Conservation (phyloP, 495 filamentous ascomycete genomes). For the Aspergillus egyptiacus region DNA sequence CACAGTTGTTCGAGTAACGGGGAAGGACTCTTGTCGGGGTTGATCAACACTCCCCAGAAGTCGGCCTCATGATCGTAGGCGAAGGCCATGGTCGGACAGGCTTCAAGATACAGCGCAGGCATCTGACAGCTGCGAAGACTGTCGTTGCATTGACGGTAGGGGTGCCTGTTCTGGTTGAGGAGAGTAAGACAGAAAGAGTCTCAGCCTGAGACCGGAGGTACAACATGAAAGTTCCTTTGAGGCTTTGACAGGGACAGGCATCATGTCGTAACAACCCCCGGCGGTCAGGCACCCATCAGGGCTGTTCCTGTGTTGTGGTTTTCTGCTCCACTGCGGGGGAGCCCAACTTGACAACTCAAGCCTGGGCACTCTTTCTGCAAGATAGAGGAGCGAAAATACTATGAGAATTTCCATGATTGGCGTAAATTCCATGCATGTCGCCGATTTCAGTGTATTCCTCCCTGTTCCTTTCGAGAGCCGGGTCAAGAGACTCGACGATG, state of each 20-base stretch:
- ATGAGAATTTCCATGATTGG: neutral
- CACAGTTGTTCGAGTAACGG: constrained; percentile 72
- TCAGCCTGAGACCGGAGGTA: too few species aligned
- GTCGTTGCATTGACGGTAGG: constrained; percentile 16
- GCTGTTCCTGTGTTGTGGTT: too few species aligned
- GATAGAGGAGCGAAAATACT: constrained; percentile 6
- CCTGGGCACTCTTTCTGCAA: constrained; percentile 12
- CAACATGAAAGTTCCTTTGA: neutral
- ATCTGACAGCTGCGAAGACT: constrained; percentile 23
- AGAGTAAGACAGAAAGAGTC: neutral
- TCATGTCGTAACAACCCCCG: constrained; percentile 9
- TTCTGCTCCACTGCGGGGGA: constrained; percentile 35
- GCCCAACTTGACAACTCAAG: constrained; percentile 21
- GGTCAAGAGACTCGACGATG: neutral
- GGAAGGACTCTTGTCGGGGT: constrained; percentile 69
- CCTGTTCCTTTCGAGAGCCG: neutral
- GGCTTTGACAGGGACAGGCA: constrained; percentile 16
- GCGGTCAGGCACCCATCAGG: constrained; percentile 37
- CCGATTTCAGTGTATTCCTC: neutral
- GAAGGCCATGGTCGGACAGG: constrained; percentile 29
- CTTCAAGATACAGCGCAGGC: constrained; percentile 16
- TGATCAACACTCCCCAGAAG: constrained; percentile 83
- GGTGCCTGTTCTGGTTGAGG: too few species aligned
- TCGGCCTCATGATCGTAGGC: constrained; percentile 19
- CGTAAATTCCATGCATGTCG: neutral